Evolutionary conservation across 257 asterid genomes (phyloP), one percentile per base, ranked within the genome.

Genomic region (Ehretia macrophylla): DNA sequence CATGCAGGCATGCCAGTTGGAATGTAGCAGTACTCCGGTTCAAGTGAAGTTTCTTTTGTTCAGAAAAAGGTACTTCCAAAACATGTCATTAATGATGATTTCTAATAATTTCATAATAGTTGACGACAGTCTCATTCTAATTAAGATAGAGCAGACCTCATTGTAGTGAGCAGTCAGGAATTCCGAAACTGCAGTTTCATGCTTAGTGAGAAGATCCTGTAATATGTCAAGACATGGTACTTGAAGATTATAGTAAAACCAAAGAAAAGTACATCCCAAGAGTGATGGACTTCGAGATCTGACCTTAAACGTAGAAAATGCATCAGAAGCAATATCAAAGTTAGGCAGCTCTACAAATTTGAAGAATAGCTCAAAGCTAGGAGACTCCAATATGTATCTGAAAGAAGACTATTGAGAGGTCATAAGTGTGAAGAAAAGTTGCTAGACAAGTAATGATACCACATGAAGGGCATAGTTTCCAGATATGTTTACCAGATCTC

Each of bases 271-370:
- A 49, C 57, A 75, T 66, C 39, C 22, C 38, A 38, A 59, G 49
- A 38, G n/a, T 0, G 40, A 16, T 16, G 18, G 32, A 42, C 10
- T 19, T 20, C 48, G 67, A 71, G 46, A 64, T 67, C 79, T 64
- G 58, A 93, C 99, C 97, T 93, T 93, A 76, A 93, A 93, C 52
- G 97, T 86, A 57, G 92, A 84, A 78, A 89, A 93, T 53, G 99
- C 96, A 80, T 93, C 97, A 62, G 99, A 93, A 17, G 97, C 84
- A 70, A 89, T 84, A 70, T 88, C 97, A 58, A 93, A 93, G 71
- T 79, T 86, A 21, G 99, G 95, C 61, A 86, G 77, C 85, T 89
- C 94, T 50, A 89, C 81, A 68, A 81, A 93, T 77, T 93, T 93
- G 85, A 86, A 93, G 75, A 93, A 93, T 69, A 93, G 76, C 78